These are phyloP conservation scores for Xylaria digitata DNA, from an alignment of 2,329 filamentous ascomycete species.

Conservation along the genomic window DNA sequence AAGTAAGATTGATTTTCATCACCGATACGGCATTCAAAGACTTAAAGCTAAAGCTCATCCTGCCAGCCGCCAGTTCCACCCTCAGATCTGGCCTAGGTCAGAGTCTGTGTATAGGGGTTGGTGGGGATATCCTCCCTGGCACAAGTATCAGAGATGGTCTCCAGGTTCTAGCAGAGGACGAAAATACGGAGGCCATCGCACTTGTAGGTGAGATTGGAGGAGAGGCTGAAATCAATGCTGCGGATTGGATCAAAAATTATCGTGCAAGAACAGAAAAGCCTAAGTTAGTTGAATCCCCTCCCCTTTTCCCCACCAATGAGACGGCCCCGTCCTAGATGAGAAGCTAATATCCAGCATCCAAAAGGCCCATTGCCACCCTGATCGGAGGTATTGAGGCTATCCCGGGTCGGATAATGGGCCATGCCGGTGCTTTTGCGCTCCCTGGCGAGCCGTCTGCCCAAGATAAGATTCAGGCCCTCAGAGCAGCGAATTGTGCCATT, in stretches of 20 bases:
- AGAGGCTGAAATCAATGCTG: conserved; percentile 75
- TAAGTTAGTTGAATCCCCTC: conserved; percentile 62
- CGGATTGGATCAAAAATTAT: conserved; percentile 78
- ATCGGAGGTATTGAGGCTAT: conserved; percentile 75
- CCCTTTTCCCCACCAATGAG: background rate
- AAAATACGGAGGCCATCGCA: conserved; percentile 77
- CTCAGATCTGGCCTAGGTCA: conserved; percentile 77
- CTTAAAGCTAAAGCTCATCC: conserved; percentile 23
- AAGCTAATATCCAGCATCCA: conserved; percentile 19
- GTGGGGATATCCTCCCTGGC: conserved; percentile 77
- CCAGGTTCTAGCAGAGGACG: conserved; percentile 72
- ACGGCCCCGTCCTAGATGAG: background rate
- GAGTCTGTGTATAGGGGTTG: conserved; percentile 78
- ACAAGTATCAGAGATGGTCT: conserved; percentile 80
- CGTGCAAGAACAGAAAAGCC: conserved; percentile 65
- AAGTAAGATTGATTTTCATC: conserved; percentile 45
- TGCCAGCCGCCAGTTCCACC: conserved; percentile 72
- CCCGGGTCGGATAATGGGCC: conserved; percentile 77
- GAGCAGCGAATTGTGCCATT: conserved; percentile 73
- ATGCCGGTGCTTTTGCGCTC: conserved; percentile 78
- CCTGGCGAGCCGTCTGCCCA: conserved; percentile 72
- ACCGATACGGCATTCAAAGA: background rate
- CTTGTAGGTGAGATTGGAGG: conserved; percentile 80
- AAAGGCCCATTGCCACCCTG: conserved; percentile 76
- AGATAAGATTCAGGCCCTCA: conserved; percentile 75